These are phyloP conservation scores for Seiridium unicorne DNA, from an alignment of 2,329 filamentous ascomycete genomes.

Conservation along the genomic window DNA sequence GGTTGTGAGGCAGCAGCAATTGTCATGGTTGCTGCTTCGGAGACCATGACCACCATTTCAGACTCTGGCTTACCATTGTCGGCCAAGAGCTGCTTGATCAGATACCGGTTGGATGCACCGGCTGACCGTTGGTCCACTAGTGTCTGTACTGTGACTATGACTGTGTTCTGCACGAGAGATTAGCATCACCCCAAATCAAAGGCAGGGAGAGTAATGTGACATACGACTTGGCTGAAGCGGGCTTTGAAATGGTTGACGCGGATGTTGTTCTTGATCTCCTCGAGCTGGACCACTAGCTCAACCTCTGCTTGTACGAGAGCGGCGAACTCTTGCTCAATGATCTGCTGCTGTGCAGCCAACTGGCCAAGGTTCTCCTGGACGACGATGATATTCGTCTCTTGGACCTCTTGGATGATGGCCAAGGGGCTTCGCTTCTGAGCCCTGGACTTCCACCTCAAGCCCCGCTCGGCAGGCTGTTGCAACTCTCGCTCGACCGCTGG, in stretches of 20 bases:
- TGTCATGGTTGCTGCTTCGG: constrained; percentile 32
- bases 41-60: constrained; percentile 36
- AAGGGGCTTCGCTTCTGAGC: constrained; percentile 22
- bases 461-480: constrained; percentile 13
- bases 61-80: constrained; percentile 33
- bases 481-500: constrained; percentile 17
- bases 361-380: constrained; percentile 34
- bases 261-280: constrained; percentile 41
- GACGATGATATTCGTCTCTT: constrained; percentile 32
- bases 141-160: constrained; percentile 35
- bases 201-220: constrained; percentile 12
- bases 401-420: constrained; percentile 28
- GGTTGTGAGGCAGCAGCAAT: constrained; percentile 23
- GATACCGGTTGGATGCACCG: constrained; percentile 29
- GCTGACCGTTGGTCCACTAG: constrained; percentile 31
- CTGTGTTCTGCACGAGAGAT: constrained; percentile 27
- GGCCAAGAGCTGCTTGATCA: constrained; percentile 36
- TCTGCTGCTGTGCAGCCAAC: constrained; percentile 29
- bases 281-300: constrained; percentile 32
- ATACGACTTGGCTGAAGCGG: constrained; percentile 33
- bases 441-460: constrained; percentile 22
- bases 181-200: neutral
- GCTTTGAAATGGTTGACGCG: constrained; percentile 37
- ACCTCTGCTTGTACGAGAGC: constrained; percentile 34
- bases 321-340: constrained; percentile 35